Evolutionary conservation across 1,139 yeast genomes (phyloP).

Genomic region (Candida pseudoviswanathii): DNA sequence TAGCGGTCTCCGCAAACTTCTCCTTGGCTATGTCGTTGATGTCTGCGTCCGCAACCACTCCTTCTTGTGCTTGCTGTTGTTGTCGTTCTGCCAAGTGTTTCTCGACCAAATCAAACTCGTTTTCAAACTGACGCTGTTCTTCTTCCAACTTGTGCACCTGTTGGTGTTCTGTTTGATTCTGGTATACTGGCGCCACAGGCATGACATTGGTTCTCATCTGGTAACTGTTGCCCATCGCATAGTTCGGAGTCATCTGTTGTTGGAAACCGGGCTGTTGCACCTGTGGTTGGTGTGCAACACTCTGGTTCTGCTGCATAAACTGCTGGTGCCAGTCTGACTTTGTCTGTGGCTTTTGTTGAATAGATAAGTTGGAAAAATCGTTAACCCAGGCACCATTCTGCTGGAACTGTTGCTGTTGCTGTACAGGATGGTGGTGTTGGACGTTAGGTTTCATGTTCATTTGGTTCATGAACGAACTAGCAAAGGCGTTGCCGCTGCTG

Average conservation of each 20-base stretch:
- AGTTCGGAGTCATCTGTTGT: conserved; percentile 14
- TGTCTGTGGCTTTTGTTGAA: conserved; percentile 14
- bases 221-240: conserved; percentile 9
- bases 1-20: conserved; percentile 45
- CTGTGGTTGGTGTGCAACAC: conserved; percentile 2
- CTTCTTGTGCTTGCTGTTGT: conserved; percentile 15
- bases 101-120: conserved; percentile 41
- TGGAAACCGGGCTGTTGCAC: conserved; percentile 10
- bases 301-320: conserved; percentile 9
- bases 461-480: conserved; percentile 23
- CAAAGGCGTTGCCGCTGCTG: conserved; percentile 23
- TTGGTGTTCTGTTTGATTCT: conserved; percentile 30
- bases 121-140: conserved; percentile 32
- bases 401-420: conserved; percentile 14
- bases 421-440: conserved; percentile 15
- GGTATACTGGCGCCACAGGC: conserved; percentile 12
- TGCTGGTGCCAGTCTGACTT: conserved; percentile 10
- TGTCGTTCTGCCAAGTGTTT: conserved; percentile 27
- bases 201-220: conserved; percentile 13
- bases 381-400: conserved; percentile 29
- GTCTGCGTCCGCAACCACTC: conserved; percentile 7
- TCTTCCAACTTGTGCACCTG: conserved; percentile 33
- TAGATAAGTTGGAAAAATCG: conserved; percentile 33
- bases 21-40: conserved; percentile 30
- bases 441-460: conserved; percentile 15